These are phyloP conservation scores for Naganishia sp. DNA, from an alignment of 1,284 basidiomycete species.

Conservation along the genomic window DNA sequence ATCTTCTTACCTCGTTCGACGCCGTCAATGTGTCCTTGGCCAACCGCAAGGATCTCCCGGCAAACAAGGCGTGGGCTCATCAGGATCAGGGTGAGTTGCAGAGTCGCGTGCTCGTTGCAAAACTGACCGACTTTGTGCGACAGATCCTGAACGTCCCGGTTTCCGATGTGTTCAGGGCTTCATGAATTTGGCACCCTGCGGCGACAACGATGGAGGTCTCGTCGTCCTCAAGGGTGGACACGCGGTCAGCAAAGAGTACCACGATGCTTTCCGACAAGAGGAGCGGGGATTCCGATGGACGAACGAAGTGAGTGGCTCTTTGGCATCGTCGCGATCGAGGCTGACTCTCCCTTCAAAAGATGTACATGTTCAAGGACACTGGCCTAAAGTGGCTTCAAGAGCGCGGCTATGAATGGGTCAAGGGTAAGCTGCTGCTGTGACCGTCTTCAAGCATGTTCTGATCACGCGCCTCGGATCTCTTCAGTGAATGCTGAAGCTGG, in stretches of 20 bases:
- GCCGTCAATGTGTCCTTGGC: slow-evolving; percentile 28
- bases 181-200: slow-evolving; percentile 39
- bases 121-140: not conserved
- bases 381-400: slow-evolving; percentile 44
- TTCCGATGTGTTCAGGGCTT: slow-evolving; percentile 33
- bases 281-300: slow-evolving; percentile 26
- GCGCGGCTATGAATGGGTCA: slow-evolving; percentile 44
- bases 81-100: slow-evolving; percentile 31
- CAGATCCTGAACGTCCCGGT: slow-evolving; percentile 24
- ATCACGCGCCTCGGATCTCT: too few species aligned
- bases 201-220: slow-evolving; percentile 40
- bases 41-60: slow-evolving; percentile 25
- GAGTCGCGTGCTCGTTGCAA: too few species aligned
- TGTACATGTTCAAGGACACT: slow-evolving; percentile 44
- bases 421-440: slow-evolving; percentile 38
- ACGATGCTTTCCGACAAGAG: slow-evolving; percentile 23
- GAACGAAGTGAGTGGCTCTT: slow-evolving; percentile 13
- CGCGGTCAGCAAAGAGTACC: slow-evolving; percentile 44
- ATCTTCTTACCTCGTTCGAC: slow-evolving; percentile 27
- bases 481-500: not conserved
- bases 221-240: slow-evolving; percentile 37
- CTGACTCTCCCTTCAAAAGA: slow-evolving; percentile 35
- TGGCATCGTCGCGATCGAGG: not conserved
- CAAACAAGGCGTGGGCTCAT: slow-evolving; percentile 30
- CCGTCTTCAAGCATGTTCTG: not conserved